A percentile compares a stretch with the other conserved stretches of the same genome.
Evolutionary conservation across 208 protist genomes (phyloP).

Genomic region (Lotmaria passim): DNA sequence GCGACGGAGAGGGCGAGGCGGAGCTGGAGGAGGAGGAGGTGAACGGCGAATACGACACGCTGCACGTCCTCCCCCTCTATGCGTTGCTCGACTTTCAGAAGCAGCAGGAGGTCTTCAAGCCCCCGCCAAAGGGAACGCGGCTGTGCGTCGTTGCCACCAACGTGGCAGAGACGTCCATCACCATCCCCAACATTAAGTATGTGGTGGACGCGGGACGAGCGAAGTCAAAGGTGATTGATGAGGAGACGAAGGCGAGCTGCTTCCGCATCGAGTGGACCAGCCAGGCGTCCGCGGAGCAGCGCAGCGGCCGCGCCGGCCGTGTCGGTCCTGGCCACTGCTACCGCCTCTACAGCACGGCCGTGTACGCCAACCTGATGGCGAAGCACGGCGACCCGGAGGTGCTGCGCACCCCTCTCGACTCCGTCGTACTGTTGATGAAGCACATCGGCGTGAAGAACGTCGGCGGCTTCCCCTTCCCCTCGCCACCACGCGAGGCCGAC

Average conservation of each 20-base stretch:
- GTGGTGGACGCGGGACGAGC: constrained; percentile 98
- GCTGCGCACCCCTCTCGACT: constrained; percentile 89
- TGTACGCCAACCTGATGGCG: constrained; percentile 98
- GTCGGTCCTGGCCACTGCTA: constrained; percentile 97
- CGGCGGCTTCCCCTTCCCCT: constrained; percentile 89
- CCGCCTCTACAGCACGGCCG: constrained; percentile 97
- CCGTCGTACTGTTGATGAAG: constrained; percentile 93
- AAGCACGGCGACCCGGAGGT: constrained; percentile 95
- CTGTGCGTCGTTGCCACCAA: constrained; percentile 99
- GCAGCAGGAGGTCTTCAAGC: constrained; percentile 95
- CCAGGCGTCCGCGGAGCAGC: constrained; percentile 97
- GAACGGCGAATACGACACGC: constrained; percentile 86
- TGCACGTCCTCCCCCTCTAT: constrained; percentile 99
- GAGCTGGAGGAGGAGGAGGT: constrained; percentile 77
- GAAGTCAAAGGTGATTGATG: constrained; percentile 97
- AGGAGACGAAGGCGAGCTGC: constrained; percentile 96
- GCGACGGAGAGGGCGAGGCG: constrained; percentile 12
- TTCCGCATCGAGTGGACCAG: constrained; percentile 97
- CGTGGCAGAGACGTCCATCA: constrained; percentile 99
- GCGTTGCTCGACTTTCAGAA: constrained; percentile 93
- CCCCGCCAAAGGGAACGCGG: constrained; percentile 85
- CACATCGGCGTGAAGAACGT: constrained; percentile 89
- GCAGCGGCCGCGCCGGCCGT: constrained; percentile 96
- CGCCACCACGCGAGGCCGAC: constrained; percentile 69
- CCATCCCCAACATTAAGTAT: constrained; percentile 98